These are phyloP conservation scores for Plenodomus biglobosus DNA, from an alignment of 2,329 filamentous ascomycete genomes.

Conservation along the genomic window DNA sequence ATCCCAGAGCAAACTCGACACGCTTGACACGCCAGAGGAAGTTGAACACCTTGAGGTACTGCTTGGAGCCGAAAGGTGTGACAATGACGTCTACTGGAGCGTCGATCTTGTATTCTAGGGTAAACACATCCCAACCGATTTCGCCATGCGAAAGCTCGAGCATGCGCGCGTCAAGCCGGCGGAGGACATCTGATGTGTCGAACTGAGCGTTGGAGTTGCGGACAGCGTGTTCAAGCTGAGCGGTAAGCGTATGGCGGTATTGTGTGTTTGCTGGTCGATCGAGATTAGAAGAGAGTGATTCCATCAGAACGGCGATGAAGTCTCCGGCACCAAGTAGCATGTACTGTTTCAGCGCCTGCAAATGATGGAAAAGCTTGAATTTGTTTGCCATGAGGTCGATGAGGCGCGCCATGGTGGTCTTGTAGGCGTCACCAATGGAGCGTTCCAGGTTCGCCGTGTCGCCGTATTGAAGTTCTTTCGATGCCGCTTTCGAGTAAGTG, in stretches of 20 bases:
- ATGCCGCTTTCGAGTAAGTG: constrained; percentile 87
- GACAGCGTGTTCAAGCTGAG: constrained; percentile 97
- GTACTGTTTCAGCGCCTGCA: constrained; percentile 90
- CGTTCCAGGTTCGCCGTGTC: constrained; percentile 88
- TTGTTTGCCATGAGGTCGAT: constrained; percentile 93
- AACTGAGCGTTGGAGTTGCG: constrained; percentile 96
- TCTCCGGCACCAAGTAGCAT: constrained; percentile 93
- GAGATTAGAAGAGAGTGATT: constrained; percentile 87
- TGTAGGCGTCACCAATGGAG: constrained; percentile 96
- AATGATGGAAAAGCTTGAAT: constrained; percentile 91
- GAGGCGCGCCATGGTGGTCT: constrained; percentile 93
- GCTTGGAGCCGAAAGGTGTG: constrained; percentile 90
- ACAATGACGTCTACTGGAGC: constrained; percentile 96
- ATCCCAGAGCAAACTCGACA: constrained; percentile 89
- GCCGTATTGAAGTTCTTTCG: constrained; percentile 87
- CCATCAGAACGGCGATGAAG: constrained; percentile 96
- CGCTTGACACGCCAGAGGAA: constrained; percentile 98
- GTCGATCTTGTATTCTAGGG: constrained; percentile 97
- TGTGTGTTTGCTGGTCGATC: constrained; percentile 95
- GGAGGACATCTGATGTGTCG: constrained; percentile 86
- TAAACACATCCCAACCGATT: constrained; percentile 99
- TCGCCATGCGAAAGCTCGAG: constrained; percentile 93
- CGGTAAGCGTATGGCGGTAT: constrained; percentile 93
- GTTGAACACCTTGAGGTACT: constrained; percentile 99
- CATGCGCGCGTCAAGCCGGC: constrained; percentile 95